These are phyloP conservation scores for Eucalyptus marginata DNA, from an alignment of 345 rosid species.

Conservation along the genomic window DNA sequence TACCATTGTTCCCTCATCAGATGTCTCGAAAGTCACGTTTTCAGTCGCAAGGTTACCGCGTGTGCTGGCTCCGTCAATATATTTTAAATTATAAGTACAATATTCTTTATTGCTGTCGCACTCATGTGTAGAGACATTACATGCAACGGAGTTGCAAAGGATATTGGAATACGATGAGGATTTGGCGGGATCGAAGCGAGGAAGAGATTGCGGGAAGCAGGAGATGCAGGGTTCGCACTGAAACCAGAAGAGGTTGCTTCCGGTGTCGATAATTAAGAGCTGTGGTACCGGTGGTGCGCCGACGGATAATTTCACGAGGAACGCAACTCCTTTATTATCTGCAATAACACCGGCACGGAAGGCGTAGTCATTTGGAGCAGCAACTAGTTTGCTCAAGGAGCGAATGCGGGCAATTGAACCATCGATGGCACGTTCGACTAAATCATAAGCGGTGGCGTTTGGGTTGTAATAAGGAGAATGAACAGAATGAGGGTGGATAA, in stretches of 20 bases:
- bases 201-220: neutral
- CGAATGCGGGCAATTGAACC: neutral
- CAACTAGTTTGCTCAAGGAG: neutral
- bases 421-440: neutral
- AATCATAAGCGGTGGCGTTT: neutral
- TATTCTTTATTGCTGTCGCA: neutral
- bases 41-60: neutral
- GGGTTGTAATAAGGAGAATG: neutral
- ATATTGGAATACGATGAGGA: neutral
- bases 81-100: neutral
- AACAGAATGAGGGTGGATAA: neutral
- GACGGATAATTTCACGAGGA: neutral
- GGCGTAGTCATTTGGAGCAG: neutral
- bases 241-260: neutral
- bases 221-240: neutral
- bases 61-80: neutral
- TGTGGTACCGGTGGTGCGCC: neutral
- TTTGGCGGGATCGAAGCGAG: neutral
- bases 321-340: neutral
- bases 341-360: neutral
- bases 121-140: neutral
- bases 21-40: neutral
- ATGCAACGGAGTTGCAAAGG: neutral
- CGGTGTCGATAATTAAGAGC: neutral
- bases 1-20: neutral